These are phyloP conservation scores for Puccinia hordei DNA, from an alignment of 1,284 basidiomycete species.

Conservation along the genomic window DNA sequence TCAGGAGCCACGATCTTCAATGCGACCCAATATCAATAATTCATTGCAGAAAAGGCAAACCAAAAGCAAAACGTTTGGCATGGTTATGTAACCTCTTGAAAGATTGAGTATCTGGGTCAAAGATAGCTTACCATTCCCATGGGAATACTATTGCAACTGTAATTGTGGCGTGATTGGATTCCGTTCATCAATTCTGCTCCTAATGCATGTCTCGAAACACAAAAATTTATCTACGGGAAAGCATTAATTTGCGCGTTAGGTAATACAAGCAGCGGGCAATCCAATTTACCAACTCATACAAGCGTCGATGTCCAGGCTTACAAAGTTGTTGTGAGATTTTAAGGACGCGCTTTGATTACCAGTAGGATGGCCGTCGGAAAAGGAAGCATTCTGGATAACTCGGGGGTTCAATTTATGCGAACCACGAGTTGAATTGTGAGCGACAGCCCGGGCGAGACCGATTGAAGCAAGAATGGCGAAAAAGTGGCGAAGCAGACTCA, in stretches of 20 bases:
- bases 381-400: slow-evolving; percentile 25
- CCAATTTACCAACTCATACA: background rate
- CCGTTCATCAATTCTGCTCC: slow-evolving; percentile 42
- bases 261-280: background rate
- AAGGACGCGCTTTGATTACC: slow-evolving; percentile 25
- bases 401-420: background rate
- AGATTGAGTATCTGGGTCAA: background rate
- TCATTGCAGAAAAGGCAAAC: background rate
- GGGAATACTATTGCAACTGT: slow-evolving; percentile 43
- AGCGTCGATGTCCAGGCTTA: slow-evolving; percentile 6
- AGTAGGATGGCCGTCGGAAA: slow-evolving; percentile 26
- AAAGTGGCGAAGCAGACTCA: background rate
- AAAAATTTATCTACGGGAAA: slow-evolving; percentile 37
- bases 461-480: background rate
- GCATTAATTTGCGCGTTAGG: background rate
- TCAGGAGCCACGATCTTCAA: slow-evolving; percentile 35
- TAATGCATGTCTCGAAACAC: slow-evolving; percentile 20
- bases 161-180: slow-evolving; percentile 16
- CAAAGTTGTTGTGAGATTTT: slow-evolving; percentile 39
- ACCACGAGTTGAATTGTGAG: background rate
- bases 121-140: slow-evolving; percentile 46
- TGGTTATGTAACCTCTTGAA: background rate
- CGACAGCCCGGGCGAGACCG: background rate
- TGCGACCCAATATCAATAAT: background rate
- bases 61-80: background rate